phyloP scores from a whole-genome alignment of 2,329 filamentous ascomycete species.

The Fusarium sp. region DNA sequence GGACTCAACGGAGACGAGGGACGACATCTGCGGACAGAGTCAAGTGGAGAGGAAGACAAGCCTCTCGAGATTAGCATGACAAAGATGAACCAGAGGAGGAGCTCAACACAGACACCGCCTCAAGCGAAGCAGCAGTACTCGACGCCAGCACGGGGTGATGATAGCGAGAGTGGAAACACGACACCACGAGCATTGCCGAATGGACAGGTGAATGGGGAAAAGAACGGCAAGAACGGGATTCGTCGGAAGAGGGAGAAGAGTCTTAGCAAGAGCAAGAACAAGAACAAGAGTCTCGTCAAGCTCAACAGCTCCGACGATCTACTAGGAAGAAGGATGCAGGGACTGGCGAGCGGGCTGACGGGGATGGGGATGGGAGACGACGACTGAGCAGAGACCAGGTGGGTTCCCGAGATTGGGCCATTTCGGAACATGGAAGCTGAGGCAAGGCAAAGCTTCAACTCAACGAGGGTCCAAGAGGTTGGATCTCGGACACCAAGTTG shows the following conservation, averaged over 20 bases:
- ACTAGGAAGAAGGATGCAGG: slow-evolving; percentile 67
- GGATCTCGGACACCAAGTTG: slow-evolving; percentile 29
- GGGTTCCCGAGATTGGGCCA: slow-evolving; percentile 2
- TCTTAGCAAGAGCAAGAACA: slow-evolving; percentile 54
- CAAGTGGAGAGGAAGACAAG: slow-evolving; percentile 80
- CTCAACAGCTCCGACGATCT: slow-evolving; percentile 68
- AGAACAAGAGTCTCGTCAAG: slow-evolving; percentile 61
- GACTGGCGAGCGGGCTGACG: slow-evolving; percentile 64
- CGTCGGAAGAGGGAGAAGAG: slow-evolving; percentile 41
- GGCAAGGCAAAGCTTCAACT: background rate
- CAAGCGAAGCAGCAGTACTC: slow-evolving; percentile 12
- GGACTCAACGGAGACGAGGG: slow-evolving; percentile 38
- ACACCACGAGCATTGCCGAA: slow-evolving; percentile 21
- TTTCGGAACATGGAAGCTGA: background rate
- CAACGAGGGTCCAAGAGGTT: background rate
- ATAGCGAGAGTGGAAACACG: slow-evolving; percentile 33
- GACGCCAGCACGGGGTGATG: slow-evolving; percentile 19
- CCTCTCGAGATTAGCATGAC: slow-evolving; percentile 84
- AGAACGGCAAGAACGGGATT: slow-evolving; percentile 38
- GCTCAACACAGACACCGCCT: slow-evolving; percentile 34
- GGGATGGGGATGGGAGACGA: slow-evolving; percentile 60
- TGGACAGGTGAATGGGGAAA: slow-evolving; percentile 39
- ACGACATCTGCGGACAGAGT: slow-evolving; percentile 60
- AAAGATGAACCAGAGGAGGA: slow-evolving; percentile 52
- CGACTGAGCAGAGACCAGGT: slow-evolving; percentile 36